Evolutionary conservation across 2,329 filamentous ascomycete species (phyloP), one percentile per base, ranked within the genome.

Genomic region (Fusarium temperatum): DNA sequence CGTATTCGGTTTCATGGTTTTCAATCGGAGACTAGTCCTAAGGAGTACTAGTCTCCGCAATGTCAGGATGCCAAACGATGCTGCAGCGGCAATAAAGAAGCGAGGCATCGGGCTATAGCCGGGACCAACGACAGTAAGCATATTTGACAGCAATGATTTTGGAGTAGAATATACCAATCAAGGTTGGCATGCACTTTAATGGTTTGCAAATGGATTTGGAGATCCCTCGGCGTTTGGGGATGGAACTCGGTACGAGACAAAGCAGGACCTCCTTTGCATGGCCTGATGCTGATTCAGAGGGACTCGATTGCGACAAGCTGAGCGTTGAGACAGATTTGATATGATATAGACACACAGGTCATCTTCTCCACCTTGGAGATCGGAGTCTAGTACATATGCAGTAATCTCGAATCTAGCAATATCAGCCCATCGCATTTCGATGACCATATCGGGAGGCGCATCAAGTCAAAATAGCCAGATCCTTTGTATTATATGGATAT

Each of bases 1-100:
- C 58, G 63, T 72, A 72, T 72, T 73, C 71, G 71, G 56, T 56
- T 71, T 63, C 54, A 35, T 53, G 28, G 30, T 42, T 66, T 57
- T 48, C 57, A 3, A 41, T 75, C 81, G 81, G 81, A 81, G 81
- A 79, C 79, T 83, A 83, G 75, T 51, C 48, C 68, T 57, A 53
- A 69, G 53, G 3, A 14, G 55, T 63, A 69, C 58, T 77, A 77
- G 75, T 71, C 75, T 77, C 75, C 75, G 75, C 44, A 15, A 11
- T 6, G 8, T 17, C 39, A 13, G 18, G 9, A 50, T 48, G 42
- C 39, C 42, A 75, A 50, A 50, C 38, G n/a, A 58, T 20, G n/a
- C 22, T 51, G 32, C 22, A 51, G 28, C 47, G 54, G 67, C 5
- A 68, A 58, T 50, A 63, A 64, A 20, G 39, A 42, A 15, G 45